phyloP scores from a whole-genome alignment of 2,329 filamentous ascomycete species.

The Cladorrhinum sp. region DNA sequence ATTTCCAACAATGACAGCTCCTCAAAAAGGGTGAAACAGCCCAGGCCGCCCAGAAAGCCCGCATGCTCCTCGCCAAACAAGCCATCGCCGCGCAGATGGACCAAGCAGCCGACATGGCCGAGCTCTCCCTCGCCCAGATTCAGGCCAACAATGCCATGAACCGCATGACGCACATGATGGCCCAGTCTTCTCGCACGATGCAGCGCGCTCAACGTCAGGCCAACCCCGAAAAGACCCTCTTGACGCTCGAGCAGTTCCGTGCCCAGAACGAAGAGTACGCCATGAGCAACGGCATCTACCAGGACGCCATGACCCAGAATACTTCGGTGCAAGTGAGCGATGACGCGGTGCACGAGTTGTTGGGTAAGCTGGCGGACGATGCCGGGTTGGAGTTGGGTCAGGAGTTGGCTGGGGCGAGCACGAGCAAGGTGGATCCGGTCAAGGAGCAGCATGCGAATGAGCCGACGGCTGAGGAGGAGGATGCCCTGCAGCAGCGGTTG shows the following conservation, averaged over 20 bases:
- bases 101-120: conserved; percentile 62
- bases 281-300: conserved; percentile 71
- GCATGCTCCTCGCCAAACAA: conserved; percentile 60
- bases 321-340: conserved; percentile 71
- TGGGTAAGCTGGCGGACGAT: conserved; percentile 83
- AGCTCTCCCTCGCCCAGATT: conserved; percentile 58
- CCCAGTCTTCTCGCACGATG: conserved; percentile 57
- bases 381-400: conserved; percentile 77
- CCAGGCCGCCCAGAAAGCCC: conserved; percentile 61
- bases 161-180: conserved; percentile 63
- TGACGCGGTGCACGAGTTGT: conserved; percentile 81
- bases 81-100: conserved; percentile 62
- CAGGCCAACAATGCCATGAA: conserved; percentile 65
- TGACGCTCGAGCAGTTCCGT: conserved; percentile 60
- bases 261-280: conserved; percentile 62
- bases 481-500: conserved; percentile 64
- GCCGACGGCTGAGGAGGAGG: conserved; percentile 74
- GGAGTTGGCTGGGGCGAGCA: conserved; percentile 62
- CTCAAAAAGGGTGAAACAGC: conserved; percentile 62
- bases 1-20: conserved; percentile 33
- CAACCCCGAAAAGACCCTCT: conserved; percentile 59
- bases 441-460: conserved; percentile 55
- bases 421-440: conserved; percentile 55
- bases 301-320: conserved; percentile 77
- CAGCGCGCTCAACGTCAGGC: conserved; percentile 54